Base-by-base conservation (phyloP, 768 basidiomycete genomes). In the Phylloporus arenicola region DNA sequence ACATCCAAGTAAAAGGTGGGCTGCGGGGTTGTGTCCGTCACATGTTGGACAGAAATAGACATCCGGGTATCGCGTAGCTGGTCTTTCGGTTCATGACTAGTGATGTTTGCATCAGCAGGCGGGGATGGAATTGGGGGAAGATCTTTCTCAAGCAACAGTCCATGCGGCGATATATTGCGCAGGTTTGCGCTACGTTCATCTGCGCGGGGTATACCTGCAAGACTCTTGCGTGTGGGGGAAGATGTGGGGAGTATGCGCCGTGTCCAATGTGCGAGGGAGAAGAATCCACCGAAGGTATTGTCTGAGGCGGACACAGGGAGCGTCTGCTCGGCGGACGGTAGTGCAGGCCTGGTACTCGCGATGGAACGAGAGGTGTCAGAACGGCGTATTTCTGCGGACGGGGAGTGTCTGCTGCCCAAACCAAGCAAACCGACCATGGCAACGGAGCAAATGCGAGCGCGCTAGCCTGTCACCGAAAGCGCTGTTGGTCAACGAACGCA, bases 221-320 rank as follows among this genome's bases (percentile, higher is more conserved):
- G 50, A 48, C 57, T 67, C 49, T 62, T 67, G 53, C 58, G 70
- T 9, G 68, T 56, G 31, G 68, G 55, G 27, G 57, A 60, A 20
- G 71, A 60, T 19, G 63, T 56, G 42, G 68, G 62, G 29, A 68
- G 60, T 25, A 67, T 69, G 52, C 77, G 82, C 57, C 78, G 83
- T 59, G 73, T 78, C 84, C 83, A 85, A 53, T 75, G 72, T 14
- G 84, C 81, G 22, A 83, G 66, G 20, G 84, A 82, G 65, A 87
- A 81, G 68, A 86, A 81, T 65, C 56, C 47, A 10, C 51, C 76
- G 12, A 78, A 71, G 12, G 76, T 75, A 45, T 72, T 70, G 12
- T 33, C 34, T 38, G n/a, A 29, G 20, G 74, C 72, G 9, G 75
- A 72, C n/a, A 74, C 68, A 34, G 45, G 22, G 20, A 68, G 65